Evolutionary conservation across 768 basidiomycete species (phyloP).

Genomic region (Artomyces pyxidatus): DNA sequence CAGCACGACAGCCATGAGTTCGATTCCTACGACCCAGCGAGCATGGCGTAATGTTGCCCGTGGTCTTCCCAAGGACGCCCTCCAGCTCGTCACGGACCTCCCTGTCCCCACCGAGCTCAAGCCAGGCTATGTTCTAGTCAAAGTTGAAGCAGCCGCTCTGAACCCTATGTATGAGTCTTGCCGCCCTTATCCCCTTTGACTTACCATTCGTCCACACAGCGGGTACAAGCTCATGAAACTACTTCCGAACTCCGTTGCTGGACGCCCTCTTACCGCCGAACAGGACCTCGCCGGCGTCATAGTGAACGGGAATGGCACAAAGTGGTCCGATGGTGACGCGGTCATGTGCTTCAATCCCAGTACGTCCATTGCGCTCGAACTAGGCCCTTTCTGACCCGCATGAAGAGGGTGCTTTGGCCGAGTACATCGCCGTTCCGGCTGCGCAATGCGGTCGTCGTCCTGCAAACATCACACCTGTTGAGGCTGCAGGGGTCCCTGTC

Average conservation of each 20-base stretch:
- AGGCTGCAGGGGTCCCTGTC: constrained; percentile 58
- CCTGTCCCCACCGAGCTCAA: constrained; percentile 27
- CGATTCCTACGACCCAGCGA: not conserved
- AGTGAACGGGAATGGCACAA: constrained; percentile 43
- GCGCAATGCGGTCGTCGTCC: constrained; percentile 36
- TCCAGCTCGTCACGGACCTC: constrained; percentile 21
- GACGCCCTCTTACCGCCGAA: constrained; percentile 47
- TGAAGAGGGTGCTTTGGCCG: constrained; percentile 44
- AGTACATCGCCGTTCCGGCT: constrained; percentile 45
- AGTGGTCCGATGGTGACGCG: constrained; percentile 49
- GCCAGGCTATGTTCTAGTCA: constrained; percentile 40
- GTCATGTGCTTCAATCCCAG: constrained; percentile 46
- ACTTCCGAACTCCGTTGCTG: constrained; percentile 37
- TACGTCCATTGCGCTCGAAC: not conserved
- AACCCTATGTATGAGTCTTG: constrained; percentile 51
- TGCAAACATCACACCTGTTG: constrained; percentile 36
- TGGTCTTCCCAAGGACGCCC: constrained; percentile 24
- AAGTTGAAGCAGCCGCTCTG: constrained; percentile 46
- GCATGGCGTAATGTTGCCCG: constrained; percentile 23
- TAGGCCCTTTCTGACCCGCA: not conserved
- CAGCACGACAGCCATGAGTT: not conserved
- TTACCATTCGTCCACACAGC: constrained; percentile 23
- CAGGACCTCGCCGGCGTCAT: constrained; percentile 59
- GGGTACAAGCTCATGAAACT: constrained; percentile 50
- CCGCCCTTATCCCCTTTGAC: not conserved